Evolutionary conservation across 768 basidiomycete genomes (phyloP), one percentile per base, ranked within the genome.

Genomic region (Podaxis mareebaensis): DNA sequence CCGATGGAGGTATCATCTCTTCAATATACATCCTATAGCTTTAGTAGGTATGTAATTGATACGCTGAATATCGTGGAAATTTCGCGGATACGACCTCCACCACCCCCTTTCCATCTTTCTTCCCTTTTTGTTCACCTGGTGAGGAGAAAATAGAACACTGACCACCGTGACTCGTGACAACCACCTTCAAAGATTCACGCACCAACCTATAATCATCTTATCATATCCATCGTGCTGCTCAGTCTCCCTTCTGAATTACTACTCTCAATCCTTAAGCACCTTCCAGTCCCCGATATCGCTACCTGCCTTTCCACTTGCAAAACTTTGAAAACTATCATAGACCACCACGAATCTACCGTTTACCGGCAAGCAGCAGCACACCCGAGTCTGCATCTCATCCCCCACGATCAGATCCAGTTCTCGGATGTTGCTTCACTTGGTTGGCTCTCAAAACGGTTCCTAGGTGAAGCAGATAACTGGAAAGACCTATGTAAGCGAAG

Each of bases 161-260:
- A 26, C 26, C 26, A 4, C 26, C 26, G 26, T 26, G 3, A 26
- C 26, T 26, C 26, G 26, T 26, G 26, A 26, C 26, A 26, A 26
- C 26, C 26, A 26, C 26, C 26, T 26, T 26, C 3, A 26, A 4
- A 26, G 26, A 26, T 26, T 26, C 26, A 26, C 26, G 3, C 26
- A 26, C 3, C 26, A 26, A 26, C 26, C 39, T 46, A 10, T 42
- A 6, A 33, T 44, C 39, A 33, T 20, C 28, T 40, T 8, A 10
- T 24, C 49, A 28, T 46, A 22, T 20, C 39, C 49, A 65, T 20
- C 54, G 67, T 67, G 66, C 36, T 84, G 76, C 66, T 85, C 20
- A 73, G 75, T 30, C 74, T 91, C 2, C 89, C 90, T 4, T 64
- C 81, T n/a, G 90, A 92, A 68, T 72, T 89, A 3, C 70, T 83